These are phyloP conservation scores for Euphorbia peplus DNA, from an alignment of 345 rosid species.

Conservation along the genomic window DNA sequence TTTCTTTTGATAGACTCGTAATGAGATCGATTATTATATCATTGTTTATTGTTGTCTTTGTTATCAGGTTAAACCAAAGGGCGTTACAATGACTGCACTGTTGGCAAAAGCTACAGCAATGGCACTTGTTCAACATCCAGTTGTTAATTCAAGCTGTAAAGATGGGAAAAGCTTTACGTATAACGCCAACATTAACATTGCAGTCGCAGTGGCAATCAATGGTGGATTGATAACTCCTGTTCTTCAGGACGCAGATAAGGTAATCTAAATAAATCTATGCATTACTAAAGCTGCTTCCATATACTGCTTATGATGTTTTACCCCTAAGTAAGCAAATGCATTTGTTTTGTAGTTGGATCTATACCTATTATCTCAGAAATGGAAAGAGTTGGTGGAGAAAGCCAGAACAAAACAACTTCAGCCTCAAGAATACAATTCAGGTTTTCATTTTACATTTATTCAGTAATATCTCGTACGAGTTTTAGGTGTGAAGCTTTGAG, in stretches of 20 bases:
- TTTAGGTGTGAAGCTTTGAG: not conserved
- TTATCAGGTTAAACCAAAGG: constrained; percentile 83
- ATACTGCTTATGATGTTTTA: not conserved
- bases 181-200: constrained; percentile 70
- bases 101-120: constrained; percentile 94
- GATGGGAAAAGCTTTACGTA: constrained; percentile 81
- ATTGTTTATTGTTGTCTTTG: not conserved
- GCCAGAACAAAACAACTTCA: constrained; percentile 86
- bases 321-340: constrained; percentile 8
- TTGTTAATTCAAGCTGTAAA: constrained; percentile 84
- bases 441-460: constrained; percentile 29
- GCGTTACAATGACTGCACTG: constrained; percentile 92
- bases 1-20: not conserved
- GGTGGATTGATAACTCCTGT: constrained; percentile 98
- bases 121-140: constrained; percentile 91
- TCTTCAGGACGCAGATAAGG: constrained; percentile 96
- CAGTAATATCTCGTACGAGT: not conserved
- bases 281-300: not conserved
- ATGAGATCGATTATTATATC: not conserved
- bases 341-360: constrained; percentile 69
- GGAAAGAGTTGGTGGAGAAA: constrained; percentile 95
- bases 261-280: constrained; percentile 13
- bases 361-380: constrained; percentile 78
- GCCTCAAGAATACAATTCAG: constrained; percentile 94
- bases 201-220: constrained; percentile 89